A percentile compares a stretch with the other conserved stretches of the same genome.
Conservation (phyloP, 176 grass and related monocot genomes). For the Stipa capillata region DNA sequence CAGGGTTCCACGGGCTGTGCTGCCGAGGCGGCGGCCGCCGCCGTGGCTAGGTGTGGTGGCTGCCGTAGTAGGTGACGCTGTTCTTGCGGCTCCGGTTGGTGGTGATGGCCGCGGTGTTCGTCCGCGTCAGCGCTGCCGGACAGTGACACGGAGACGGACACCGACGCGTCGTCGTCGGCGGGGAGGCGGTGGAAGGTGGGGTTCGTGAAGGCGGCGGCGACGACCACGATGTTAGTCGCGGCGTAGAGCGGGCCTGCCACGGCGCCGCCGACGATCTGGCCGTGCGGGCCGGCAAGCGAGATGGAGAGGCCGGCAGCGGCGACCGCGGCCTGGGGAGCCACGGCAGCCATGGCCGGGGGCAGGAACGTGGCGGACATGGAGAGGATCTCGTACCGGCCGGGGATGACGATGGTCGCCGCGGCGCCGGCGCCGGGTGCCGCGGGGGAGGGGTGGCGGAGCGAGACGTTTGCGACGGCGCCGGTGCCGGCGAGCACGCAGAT, state of each 20-base stretch:
- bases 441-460: conserved; percentile 44
- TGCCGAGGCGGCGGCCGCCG: not conserved
- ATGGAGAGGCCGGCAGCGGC: conserved; percentile 49
- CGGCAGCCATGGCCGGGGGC: conserved; percentile 41
- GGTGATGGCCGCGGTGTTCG: conserved; percentile 22
- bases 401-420: conserved; percentile 48
- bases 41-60: conserved; percentile 11
- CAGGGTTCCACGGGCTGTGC: conserved; percentile 27
- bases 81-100: conserved; percentile 11
- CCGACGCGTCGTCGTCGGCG: conserved; percentile 44
- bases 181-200: conserved; percentile 93
- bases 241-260: conserved; percentile 64
- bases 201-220: conserved; percentile 74
- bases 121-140: conserved; percentile 43
- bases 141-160: conserved; percentile 45
- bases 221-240: conserved; percentile 56
- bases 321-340: conserved; percentile 35
- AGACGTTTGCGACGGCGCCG: conserved; percentile 67
- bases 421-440: not conserved
- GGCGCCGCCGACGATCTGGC: conserved; percentile 81
- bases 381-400: conserved; percentile 72
- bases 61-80: conserved; percentile 6
- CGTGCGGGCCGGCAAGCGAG: conserved; percentile 83
- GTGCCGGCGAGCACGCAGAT: conserved; percentile 78
- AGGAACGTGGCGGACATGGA: conserved; percentile 85